Conservation (phyloP, 371 early-diverging fungal genomes). For the Coemansia sp. region DNA sequence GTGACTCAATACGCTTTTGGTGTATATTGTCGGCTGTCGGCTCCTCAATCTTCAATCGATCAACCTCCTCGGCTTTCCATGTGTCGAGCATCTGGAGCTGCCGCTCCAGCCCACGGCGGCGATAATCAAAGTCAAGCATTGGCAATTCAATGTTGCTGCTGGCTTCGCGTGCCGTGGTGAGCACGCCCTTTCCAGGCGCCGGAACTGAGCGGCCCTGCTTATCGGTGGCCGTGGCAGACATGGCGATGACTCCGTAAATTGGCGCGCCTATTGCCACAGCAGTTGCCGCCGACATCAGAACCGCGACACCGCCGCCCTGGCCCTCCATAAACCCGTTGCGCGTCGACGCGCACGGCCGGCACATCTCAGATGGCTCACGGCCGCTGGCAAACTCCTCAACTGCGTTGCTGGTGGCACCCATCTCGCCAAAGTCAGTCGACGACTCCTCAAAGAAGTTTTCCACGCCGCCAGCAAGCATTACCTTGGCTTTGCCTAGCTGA, state of each 20-base stretch:
- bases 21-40: background rate
- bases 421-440: slow-evolving; percentile 75
- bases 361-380: slow-evolving; percentile 86
- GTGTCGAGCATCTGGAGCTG: slow-evolving; percentile 78
- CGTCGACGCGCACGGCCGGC: slow-evolving; percentile 88
- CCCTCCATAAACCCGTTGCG: slow-evolving; percentile 94
- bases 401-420: slow-evolving; percentile 91
- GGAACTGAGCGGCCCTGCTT: slow-evolving; percentile 96
- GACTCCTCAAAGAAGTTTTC: slow-evolving; percentile 94
- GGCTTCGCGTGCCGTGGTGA: slow-evolving; percentile 62
- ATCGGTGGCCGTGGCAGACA: slow-evolving; percentile 92
- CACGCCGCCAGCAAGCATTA: slow-evolving; percentile 91
- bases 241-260: slow-evolving; percentile 89
- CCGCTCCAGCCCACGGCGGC: slow-evolving; percentile 74
- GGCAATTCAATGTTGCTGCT: slow-evolving; percentile 55
- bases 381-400: slow-evolving; percentile 86
- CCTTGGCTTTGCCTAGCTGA: slow-evolving; percentile 87
- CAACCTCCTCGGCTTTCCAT: slow-evolving; percentile 74
- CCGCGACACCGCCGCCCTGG: slow-evolving; percentile 89
- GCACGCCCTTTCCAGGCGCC: slow-evolving; percentile 92
- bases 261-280: slow-evolving; percentile 96
- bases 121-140: slow-evolving; percentile 85
- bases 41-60: background rate
- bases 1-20: too few species aligned
- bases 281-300: slow-evolving; percentile 86